Percentiles rank a stretch among this genome's conserved stretches.
Conservation (phyloP, 2,329 filamentous ascomycete genomes). For the Ustilaginoidea virens region DNA sequence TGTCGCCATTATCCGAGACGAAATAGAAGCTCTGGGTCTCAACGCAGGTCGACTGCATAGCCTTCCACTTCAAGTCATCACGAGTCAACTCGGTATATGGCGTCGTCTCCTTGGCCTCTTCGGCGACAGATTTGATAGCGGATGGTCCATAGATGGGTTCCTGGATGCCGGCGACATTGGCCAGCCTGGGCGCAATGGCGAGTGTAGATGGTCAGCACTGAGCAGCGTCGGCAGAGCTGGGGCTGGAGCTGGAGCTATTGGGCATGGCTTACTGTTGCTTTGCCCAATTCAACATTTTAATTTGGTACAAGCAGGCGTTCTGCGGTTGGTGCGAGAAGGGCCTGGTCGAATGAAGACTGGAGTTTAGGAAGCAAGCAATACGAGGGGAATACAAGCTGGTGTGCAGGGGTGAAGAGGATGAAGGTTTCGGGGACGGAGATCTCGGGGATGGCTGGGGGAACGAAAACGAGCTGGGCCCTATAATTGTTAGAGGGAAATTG, state of each 20-base stretch:
- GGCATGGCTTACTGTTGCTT: slow-evolving; percentile 60
- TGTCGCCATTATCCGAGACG: slow-evolving; percentile 58
- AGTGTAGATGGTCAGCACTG: slow-evolving; percentile 4
- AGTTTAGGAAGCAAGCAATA: too few species aligned
- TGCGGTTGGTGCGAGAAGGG: too few species aligned
- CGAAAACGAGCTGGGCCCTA: too few species aligned
- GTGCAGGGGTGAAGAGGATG: too few species aligned
- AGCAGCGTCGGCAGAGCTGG: slow-evolving; percentile 2
- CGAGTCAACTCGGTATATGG: slow-evolving; percentile 68
- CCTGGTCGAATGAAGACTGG: too few species aligned
- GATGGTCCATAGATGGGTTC: slow-evolving; percentile 89
- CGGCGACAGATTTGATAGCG: slow-evolving; percentile 72
- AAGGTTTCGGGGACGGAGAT: too few species aligned
- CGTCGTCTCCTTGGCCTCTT: slow-evolving; percentile 60
- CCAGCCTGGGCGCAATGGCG: slow-evolving; percentile 31
- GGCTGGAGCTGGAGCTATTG: background rate
- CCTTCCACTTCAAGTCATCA: slow-evolving; percentile 70
- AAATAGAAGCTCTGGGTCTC: slow-evolving; percentile 95
- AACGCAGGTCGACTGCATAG: slow-evolving; percentile 70
- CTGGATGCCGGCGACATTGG: slow-evolving; percentile 82
- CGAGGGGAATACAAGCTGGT: too few species aligned
- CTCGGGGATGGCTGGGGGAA: too few species aligned
- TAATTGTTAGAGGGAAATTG: too few species aligned
- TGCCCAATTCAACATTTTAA: slow-evolving; percentile 80
- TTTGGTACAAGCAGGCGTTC: too few species aligned